Conservation (phyloP, 192 early-diverging fungal species). For the Coemansia sp. region DNA sequence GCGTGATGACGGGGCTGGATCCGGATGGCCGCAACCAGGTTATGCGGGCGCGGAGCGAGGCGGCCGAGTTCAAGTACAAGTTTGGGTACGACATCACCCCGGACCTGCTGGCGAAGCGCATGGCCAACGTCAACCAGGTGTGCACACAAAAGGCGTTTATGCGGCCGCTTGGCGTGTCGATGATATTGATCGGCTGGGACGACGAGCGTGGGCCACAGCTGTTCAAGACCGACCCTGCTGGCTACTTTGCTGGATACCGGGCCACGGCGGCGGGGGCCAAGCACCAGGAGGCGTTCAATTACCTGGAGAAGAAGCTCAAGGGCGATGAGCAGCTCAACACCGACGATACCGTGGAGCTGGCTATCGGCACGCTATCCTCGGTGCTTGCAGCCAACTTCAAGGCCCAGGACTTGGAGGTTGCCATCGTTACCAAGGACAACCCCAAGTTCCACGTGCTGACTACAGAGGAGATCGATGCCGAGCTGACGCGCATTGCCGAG, state of each 20-base stretch:
- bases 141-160: slow-evolving; percentile 99
- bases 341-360: slow-evolving; percentile 94
- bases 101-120: slow-evolving; percentile 95
- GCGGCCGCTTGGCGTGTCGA: slow-evolving; percentile 96
- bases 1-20: slow-evolving; percentile 95
- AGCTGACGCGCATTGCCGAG: slow-evolving; percentile 53
- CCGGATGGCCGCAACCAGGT: slow-evolving; percentile 96
- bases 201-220: slow-evolving; percentile 95
- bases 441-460: slow-evolving; percentile 76
- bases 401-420: slow-evolving; percentile 93
- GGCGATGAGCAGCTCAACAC: slow-evolving; percentile 72
- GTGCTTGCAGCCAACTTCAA: slow-evolving; percentile 95
- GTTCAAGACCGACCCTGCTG: slow-evolving; percentile 97
- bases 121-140: slow-evolving; percentile 98
- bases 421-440: slow-evolving; percentile 73
- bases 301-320: slow-evolving; percentile 98
- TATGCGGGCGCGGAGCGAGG: slow-evolving; percentile 87
- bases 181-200: slow-evolving; percentile 96
- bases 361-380: slow-evolving; percentile 89
- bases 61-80: slow-evolving; percentile 98
- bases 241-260: slow-evolving; percentile 96
- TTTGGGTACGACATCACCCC: slow-evolving; percentile 96
- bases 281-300: slow-evolving; percentile 84
- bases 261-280: slow-evolving; percentile 96
- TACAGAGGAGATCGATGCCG: slow-evolving; percentile 73